Percentiles rank a stretch among this genome's conserved stretches.
Evolutionary conservation across 2,329 filamentous ascomycete genomes (phyloP).

Genomic region (Cucurbitaria berberidis): DNA sequence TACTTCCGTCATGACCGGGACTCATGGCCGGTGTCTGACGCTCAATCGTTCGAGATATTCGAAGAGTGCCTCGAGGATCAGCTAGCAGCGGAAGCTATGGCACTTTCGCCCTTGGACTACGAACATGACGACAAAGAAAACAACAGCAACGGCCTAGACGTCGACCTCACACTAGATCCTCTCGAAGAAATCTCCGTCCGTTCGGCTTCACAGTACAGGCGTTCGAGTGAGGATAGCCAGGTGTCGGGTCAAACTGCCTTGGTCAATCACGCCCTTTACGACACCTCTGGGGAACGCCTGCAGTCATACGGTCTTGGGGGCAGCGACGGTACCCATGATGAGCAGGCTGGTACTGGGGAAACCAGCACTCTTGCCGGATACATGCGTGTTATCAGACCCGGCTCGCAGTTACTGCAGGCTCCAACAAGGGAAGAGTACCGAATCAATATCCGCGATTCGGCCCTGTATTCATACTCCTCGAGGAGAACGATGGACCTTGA

Average conservation of each 20-base stretch:
- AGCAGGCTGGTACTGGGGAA: background rate
- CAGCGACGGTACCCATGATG: conserved; percentile 7
- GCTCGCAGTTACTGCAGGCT: conserved; percentile 6
- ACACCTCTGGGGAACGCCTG: background rate
- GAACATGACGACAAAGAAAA: conserved; percentile 35
- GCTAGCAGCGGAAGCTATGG: conserved; percentile 19
- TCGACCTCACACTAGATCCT: conserved; percentile 2
- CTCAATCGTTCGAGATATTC: conserved; percentile 22
- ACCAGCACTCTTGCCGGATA: background rate
- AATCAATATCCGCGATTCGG: background rate
- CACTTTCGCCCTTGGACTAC: conserved; percentile 22
- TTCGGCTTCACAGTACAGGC: conserved; percentile 20
- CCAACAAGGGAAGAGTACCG: background rate
- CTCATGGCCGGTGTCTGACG: conserved; percentile 12
- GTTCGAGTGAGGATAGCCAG: conserved; percentile 7
- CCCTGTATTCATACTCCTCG: background rate
- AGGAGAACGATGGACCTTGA: background rate
- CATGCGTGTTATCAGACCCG: conserved; percentile 15
- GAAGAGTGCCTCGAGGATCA: conserved; percentile 27
- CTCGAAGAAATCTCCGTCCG: conserved; percentile 17
- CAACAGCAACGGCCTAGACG: conserved; percentile 4
- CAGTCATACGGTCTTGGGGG: conserved; percentile 24
- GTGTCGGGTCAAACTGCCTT: conserved; percentile 1
- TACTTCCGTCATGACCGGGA: conserved; percentile 11
- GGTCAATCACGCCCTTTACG: conserved; percentile 14